Base-by-base conservation (phyloP, 176 grass and related monocot species). In the Musa schizocarpa region DNA sequence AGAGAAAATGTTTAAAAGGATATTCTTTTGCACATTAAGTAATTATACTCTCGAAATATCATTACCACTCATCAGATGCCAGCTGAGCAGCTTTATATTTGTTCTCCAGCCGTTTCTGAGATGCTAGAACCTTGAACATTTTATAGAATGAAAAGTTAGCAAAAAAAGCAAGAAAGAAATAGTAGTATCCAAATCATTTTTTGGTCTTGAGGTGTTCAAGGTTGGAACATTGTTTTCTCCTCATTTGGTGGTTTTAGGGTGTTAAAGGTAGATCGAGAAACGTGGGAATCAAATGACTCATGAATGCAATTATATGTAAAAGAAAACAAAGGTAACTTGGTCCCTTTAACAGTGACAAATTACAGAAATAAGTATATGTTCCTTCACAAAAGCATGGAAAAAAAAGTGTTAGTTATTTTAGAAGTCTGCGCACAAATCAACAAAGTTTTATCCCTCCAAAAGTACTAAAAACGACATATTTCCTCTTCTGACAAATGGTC, bases 31-130 rank as follows among this genome's bases (percentile, higher is more conserved):
- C 19, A 1, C 27, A 10, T 13, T 20, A 17, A 63, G 13, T 63
- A 9, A 43, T 77, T 17, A n/a, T 17, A 24, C 19, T 53, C 22
- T 65, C 16, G 13, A 77, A 63, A 21, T 12, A 53, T 43, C 58
- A 83, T 91, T 84, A 99, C 96, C 96, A 99, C 78, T 99, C 96
- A 87, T 53, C 86, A 75, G 85, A 84, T 77, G 86, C 86, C 78
- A 89, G 91, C 49, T 95, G 82, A 3, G 96, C 78, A 83, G 91
- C 86, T 94, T 99, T 99, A 74, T 99, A 92, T 77, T 92, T 99
- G 56, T 99, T 99, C 76, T 99, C 91, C 52, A 95, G 64, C 73
- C 91, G 77, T 71, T 94, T 99, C 69, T 99, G 96, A 77, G 91
- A 95, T 71, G 96, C 96, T 87, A 99, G 85, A 74, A 99, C 96